These are phyloP conservation scores for Pezicula rhizophila DNA, from an alignment of 2,329 filamentous ascomycete genomes.

Conservation along the genomic window DNA sequence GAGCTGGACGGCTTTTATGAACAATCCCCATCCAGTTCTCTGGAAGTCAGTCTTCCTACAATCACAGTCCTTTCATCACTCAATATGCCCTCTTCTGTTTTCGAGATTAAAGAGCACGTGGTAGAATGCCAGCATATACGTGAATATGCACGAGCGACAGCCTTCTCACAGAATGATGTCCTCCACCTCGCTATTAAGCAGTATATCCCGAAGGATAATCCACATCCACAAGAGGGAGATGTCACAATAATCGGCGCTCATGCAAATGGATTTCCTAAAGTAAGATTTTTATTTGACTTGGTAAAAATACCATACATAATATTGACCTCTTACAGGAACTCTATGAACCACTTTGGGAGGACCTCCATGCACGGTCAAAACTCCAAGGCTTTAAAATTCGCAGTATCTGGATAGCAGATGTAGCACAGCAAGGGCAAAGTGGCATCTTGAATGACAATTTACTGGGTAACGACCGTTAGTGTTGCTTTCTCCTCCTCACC, in stretches of 20 bases:
- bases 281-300: slow-evolving; percentile 28
- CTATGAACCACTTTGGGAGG: slow-evolving; percentile 88
- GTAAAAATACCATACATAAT: background rate
- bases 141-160: slow-evolving; percentile 71
- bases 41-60: background rate
- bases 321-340: slow-evolving; percentile 55
- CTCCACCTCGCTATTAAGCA: slow-evolving; percentile 77
- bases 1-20: background rate
- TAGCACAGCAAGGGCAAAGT: slow-evolving; percentile 78
- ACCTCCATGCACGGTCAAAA: slow-evolving; percentile 57
- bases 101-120: slow-evolving; percentile 67
- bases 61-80: background rate
- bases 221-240: slow-evolving; percentile 61
- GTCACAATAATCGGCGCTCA: slow-evolving; percentile 79
- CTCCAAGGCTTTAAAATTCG: slow-evolving; percentile 63
- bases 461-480: slow-evolving; percentile 78
- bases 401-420: slow-evolving; percentile 84
- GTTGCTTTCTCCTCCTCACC: background rate
- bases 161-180: slow-evolving; percentile 66
- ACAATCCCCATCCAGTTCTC: background rate
- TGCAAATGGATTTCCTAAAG: slow-evolving; percentile 88
- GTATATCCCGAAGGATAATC: slow-evolving; percentile 71
- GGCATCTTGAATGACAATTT: slow-evolving; percentile 68
- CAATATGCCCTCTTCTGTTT: slow-evolving; percentile 31
- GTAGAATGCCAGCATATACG: slow-evolving; percentile 73